Evolutionary conservation across 768 basidiomycete species (phyloP).

Genomic region (Mycena vitilis): DNA sequence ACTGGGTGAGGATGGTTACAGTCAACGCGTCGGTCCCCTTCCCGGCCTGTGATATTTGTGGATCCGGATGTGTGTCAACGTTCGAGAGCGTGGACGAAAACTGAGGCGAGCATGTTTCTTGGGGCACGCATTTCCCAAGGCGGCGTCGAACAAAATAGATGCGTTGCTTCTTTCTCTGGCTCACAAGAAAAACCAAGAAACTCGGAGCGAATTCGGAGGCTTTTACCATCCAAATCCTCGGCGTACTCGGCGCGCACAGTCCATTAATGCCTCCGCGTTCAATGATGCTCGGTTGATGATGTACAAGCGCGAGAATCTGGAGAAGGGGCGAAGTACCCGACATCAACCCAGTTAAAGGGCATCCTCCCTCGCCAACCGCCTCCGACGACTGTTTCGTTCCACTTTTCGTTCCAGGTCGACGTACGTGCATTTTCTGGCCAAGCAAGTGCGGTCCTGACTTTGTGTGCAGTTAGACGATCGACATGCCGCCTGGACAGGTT

Average conservation of each 20-base stretch:
- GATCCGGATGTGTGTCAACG: neutral
- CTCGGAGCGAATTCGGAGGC: neutral
- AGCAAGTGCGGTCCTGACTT: neutral
- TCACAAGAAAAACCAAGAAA: neutral
- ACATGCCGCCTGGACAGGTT: conserved; percentile 36
- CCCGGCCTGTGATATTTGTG: neutral
- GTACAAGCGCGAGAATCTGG: neutral
- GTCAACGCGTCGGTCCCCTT: neutral
- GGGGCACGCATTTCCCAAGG: too few relatives aligned
- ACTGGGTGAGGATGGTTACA: neutral
- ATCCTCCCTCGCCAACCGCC: neutral
- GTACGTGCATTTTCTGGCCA: conserved; percentile 8
- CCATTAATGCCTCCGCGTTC: conserved; percentile 4
- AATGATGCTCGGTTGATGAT: conserved; percentile 17
- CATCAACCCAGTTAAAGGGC: conserved; percentile 32
- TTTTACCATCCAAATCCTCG: neutral
- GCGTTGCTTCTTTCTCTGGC: too few relatives aligned
- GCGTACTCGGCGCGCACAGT: neutral
- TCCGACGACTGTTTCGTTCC: conserved; percentile 14
- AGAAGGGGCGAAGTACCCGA: conserved; percentile 5
- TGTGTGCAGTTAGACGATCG: conserved; percentile 21
- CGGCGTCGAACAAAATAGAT: too few relatives aligned
- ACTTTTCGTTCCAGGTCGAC: conserved; percentile 30
- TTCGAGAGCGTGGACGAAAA: neutral
- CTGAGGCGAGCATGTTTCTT: too few relatives aligned